Evolutionary conservation across 768 basidiomycete genomes (phyloP).

Genomic region (Sarcomyxa edulis): DNA sequence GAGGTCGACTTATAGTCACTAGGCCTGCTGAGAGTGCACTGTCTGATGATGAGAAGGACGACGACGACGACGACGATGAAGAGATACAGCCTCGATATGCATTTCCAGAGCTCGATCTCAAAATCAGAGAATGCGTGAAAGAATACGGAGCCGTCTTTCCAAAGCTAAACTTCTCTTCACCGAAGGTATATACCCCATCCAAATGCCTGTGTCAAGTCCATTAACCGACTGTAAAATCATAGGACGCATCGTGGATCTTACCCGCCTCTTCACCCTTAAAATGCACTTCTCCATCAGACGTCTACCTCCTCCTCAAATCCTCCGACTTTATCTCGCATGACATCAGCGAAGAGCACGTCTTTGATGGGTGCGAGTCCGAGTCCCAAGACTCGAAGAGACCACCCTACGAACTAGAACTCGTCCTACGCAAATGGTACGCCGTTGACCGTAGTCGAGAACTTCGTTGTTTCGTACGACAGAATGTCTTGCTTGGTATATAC

Average conservation of each 20-base stretch:
- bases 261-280: conserved; percentile 79
- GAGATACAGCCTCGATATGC: conserved; percentile 34
- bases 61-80: conserved; percentile 30
- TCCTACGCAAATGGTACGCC: conserved; percentile 87
- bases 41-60: conserved; percentile 51
- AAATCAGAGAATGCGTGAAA: conserved; percentile 60
- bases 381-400: conserved; percentile 5
- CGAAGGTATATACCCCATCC: conserved; percentile 47
- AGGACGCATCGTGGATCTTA: conserved; percentile 93
- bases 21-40: conserved; percentile 53
- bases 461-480: conserved; percentile 82
- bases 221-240: not conserved
- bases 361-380: conserved; percentile 50
- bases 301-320: conserved; percentile 89
- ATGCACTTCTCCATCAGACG: conserved; percentile 84
- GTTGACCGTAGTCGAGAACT: conserved; percentile 82
- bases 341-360: conserved; percentile 52
- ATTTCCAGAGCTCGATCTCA: conserved; percentile 78
- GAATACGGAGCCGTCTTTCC: conserved; percentile 86
- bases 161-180: conserved; percentile 95
- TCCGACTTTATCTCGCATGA: conserved; percentile 89
- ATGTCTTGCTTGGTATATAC: conserved; percentile 64
- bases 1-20: not conserved
- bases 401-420: conserved; percentile 70
- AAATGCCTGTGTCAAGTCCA: not conserved